Conservation (phyloP, 352 stramenopile species). For the Phytophthora quininea region DNA sequence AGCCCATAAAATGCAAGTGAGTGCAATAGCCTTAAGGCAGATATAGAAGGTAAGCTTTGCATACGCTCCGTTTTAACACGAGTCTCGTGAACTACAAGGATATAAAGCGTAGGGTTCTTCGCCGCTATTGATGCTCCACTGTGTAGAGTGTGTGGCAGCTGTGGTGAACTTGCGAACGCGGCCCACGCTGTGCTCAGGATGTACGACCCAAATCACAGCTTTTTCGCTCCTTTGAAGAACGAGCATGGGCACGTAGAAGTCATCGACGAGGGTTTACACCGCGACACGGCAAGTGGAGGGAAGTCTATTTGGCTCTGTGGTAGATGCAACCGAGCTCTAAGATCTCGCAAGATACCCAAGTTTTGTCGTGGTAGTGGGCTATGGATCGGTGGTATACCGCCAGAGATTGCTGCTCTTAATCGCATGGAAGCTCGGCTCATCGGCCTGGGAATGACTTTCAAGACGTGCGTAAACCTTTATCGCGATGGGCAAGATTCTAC, state of each 20-base stretch:
- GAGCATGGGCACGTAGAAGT: neutral
- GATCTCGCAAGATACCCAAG: neutral
- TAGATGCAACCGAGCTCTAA: neutral
- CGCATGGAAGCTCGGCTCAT: neutral
- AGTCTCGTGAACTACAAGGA: neutral
- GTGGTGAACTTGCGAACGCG: constrained; percentile 4
- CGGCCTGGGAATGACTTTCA: neutral
- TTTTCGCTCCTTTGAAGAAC: constrained; percentile 1
- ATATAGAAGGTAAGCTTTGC: neutral
- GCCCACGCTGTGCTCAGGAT: neutral
- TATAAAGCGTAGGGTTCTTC: constrained; percentile 8
- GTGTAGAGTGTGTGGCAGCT: constrained; percentile 3
- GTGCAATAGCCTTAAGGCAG: neutral
- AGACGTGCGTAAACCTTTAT: neutral
- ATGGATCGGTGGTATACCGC: neutral
- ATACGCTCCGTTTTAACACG: no score
- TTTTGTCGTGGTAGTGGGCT: neutral
- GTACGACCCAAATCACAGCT: neutral
- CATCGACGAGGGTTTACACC: neutral
- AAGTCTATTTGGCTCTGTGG: neutral
- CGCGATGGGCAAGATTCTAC: neutral
- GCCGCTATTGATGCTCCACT: neutral
- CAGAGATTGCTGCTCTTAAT: neutral
- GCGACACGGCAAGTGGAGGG: neutral
- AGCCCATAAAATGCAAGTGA: neutral